These are phyloP conservation scores for Penicillium goetzii DNA, from an alignment of 495 filamentous ascomycete genomes.

Conservation along the genomic window DNA sequence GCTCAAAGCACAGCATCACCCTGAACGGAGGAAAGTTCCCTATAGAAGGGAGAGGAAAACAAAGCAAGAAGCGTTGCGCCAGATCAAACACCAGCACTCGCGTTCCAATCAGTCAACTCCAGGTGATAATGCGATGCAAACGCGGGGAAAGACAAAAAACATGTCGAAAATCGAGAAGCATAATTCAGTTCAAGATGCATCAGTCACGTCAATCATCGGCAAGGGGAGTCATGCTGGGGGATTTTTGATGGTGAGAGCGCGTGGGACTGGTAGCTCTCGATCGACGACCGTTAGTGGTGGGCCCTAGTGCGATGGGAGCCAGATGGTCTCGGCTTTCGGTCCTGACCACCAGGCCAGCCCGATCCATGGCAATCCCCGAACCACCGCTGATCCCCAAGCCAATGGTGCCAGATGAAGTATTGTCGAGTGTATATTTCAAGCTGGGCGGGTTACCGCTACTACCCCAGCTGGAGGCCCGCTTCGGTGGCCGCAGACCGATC, in stretches of 20 bases:
- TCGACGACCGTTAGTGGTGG: constrained; percentile 50
- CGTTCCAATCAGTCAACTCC: constrained; percentile 24
- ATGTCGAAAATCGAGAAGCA: constrained; percentile 16
- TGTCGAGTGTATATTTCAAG: constrained; percentile 64
- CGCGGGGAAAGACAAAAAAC: constrained; percentile 1
- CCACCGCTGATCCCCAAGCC: constrained; percentile 54
- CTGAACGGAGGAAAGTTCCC: not conserved
- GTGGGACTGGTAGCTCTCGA: constrained; percentile 52
- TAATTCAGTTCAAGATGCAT: constrained; percentile 25
- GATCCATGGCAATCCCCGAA: constrained; percentile 62
- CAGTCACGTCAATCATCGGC: constrained; percentile 44
- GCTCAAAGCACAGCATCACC: constrained; percentile 12
- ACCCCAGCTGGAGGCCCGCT: constrained; percentile 47
- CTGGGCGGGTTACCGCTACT: constrained; percentile 38
- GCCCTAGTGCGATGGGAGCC: constrained; percentile 45
- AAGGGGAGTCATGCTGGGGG: constrained; percentile 46
- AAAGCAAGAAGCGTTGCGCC: constrained; percentile 1
- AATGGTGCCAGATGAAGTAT: constrained; percentile 53
- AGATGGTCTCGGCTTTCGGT: constrained; percentile 82
- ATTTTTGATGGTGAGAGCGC: constrained; percentile 46
- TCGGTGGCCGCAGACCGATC: constrained; percentile 33
- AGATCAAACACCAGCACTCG: not conserved
- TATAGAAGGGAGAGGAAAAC: not conserved
- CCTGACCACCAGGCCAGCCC: constrained; percentile 73
- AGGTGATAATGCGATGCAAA: constrained; percentile 30